phyloP scores from a whole-genome alignment of 768 basidiomycete genomes.

The Podaxis pistillaris region DNA sequence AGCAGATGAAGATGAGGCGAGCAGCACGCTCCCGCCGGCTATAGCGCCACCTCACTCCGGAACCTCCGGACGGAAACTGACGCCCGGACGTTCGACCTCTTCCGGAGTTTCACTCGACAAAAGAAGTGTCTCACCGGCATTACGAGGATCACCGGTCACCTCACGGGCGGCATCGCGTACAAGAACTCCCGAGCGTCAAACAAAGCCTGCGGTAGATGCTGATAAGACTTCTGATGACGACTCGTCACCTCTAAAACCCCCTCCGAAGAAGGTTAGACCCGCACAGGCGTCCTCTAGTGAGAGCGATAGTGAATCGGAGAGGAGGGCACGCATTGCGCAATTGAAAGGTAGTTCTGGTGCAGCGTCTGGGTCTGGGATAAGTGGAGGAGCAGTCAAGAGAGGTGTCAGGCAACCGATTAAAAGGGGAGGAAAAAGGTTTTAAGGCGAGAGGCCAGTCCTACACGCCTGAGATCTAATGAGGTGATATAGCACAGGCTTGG shows the following conservation, averaged over 20 bases:
- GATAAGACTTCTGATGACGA: conserved; percentile 14
- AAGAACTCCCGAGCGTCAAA: background rate
- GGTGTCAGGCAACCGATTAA: conserved; percentile 74
- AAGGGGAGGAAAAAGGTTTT: conserved; percentile 75
- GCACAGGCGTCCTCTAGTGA: conserved; percentile 40
- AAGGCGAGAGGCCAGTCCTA: conserved; percentile 19
- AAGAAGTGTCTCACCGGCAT: background rate
- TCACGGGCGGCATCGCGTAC: background rate
- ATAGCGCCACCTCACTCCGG: background rate
- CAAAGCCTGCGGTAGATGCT: conserved; percentile 2
- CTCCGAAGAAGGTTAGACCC: conserved; percentile 54
- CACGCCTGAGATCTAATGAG: background rate
- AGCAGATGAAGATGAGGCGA: conserved; percentile 19
- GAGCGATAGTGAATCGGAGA: conserved; percentile 50
- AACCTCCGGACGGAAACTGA: background rate
- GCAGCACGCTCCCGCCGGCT: background rate
- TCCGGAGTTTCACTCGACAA: background rate
- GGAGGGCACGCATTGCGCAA: conserved; percentile 38
- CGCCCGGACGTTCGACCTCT: background rate
- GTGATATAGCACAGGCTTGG: background rate
- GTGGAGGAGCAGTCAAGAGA: conserved; percentile 36
- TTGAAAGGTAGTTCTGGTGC: conserved; percentile 37
- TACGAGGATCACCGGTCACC: background rate
- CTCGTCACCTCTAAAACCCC: conserved; percentile 27
- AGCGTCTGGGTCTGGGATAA: conserved; percentile 19